Conservation (phyloP, 2,329 filamentous ascomycete species). For the Thelonectria blattea region DNA sequence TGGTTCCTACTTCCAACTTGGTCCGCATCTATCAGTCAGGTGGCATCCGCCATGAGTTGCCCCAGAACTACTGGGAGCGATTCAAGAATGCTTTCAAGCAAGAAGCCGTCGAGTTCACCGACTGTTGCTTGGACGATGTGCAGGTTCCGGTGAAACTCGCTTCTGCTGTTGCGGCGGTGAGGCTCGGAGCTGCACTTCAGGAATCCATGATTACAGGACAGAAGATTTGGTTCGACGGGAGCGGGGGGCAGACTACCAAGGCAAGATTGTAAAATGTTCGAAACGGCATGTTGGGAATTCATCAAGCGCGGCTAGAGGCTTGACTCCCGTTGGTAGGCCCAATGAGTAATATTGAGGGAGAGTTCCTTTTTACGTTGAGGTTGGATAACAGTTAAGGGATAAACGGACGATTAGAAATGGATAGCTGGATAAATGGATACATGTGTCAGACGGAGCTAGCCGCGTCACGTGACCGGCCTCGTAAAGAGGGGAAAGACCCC, state of each 20-base stretch:
- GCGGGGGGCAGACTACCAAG: constrained; percentile 16
- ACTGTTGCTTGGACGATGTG: constrained; percentile 61
- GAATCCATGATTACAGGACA: constrained; percentile 60
- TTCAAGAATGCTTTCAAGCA: constrained; percentile 69
- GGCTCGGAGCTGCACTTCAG: constrained; percentile 66
- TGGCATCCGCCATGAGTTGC: constrained; percentile 61
- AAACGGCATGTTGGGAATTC: background rate
- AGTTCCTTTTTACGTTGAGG: too few relatives aligned
- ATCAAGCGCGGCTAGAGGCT: too few relatives aligned
- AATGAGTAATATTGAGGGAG: too few relatives aligned
- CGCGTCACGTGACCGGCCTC: too few relatives aligned
- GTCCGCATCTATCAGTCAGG: constrained; percentile 60
- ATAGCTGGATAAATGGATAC: too few relatives aligned
- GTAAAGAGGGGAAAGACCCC: too few relatives aligned
- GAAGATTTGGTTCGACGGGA: constrained; percentile 63
- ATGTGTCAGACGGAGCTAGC: too few relatives aligned
- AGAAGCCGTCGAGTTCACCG: constrained; percentile 69
- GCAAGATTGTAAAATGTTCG: constrained; percentile 4
- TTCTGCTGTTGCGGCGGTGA: constrained; percentile 63
- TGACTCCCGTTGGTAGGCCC: too few relatives aligned
- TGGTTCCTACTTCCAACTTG: constrained; percentile 46
- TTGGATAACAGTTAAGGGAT: too few relatives aligned
- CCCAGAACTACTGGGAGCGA: constrained; percentile 65
- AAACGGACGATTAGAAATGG: too few relatives aligned
- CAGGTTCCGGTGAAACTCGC: constrained; percentile 61